Evolutionary conservation across 2,329 filamentous ascomycete species (phyloP).

Genomic region (Colletotrichum lentis): DNA sequence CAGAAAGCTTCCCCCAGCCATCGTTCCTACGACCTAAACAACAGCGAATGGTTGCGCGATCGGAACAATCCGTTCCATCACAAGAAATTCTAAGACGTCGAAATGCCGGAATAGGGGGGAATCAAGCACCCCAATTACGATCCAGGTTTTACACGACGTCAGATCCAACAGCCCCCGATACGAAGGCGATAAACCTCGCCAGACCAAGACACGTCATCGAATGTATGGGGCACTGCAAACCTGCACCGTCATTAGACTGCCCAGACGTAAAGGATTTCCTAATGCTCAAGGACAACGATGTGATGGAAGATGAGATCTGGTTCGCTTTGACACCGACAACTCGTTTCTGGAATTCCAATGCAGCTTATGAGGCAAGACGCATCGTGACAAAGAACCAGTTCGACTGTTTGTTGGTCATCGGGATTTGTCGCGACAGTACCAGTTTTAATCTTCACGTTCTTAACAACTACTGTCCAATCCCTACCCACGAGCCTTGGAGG

Average conservation of each 20-base stretch:
- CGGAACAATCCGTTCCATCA: background rate
- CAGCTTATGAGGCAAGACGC: slow-evolving; percentile 1
- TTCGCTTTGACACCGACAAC: background rate
- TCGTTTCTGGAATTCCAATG: background rate
- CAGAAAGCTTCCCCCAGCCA: background rate
- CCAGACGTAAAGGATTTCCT: background rate
- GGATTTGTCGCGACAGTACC: background rate
- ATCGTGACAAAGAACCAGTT: background rate
- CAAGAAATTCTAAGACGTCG: background rate
- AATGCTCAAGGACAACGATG: background rate
- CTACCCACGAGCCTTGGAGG: background rate
- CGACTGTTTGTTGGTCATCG: background rate
- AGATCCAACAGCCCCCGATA: background rate
- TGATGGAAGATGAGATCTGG: slow-evolving; percentile 5
- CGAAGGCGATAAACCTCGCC: background rate
- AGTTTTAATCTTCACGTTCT: background rate
- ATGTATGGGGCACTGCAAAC: background rate
- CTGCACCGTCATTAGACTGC: background rate
- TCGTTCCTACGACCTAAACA: background rate
- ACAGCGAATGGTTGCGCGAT: background rate
- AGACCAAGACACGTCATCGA: background rate
- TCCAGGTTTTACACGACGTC: background rate
- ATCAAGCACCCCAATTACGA: background rate
- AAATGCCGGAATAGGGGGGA: background rate
- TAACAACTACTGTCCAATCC: background rate